Conservation (phyloP, 176 grass and related monocot species). For the Cocos nucifera region DNA sequence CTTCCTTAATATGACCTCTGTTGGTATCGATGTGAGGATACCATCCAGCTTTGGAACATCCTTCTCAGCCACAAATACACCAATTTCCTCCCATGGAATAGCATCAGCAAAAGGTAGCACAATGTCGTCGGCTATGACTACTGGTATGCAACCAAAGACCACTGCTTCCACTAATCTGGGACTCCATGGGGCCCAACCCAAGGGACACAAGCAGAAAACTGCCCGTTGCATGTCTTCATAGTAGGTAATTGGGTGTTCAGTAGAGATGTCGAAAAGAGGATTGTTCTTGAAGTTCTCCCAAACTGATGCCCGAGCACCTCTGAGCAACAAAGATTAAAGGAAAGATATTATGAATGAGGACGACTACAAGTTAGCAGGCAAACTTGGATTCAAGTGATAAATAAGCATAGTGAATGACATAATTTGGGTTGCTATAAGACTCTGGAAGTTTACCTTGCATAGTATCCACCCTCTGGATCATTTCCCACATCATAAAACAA, state of each 20-base stretch:
- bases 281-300: constrained; percentile 99
- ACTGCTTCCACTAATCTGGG: constrained; percentile 87
- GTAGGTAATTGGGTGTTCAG: constrained; percentile 83
- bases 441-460: constrained; percentile 52
- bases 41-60: constrained; percentile 74
- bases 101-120: constrained; percentile 92
- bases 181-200: constrained; percentile 98
- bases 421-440: not conserved
- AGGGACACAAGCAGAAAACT: constrained; percentile 83
- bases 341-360: no score
- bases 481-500: constrained; percentile 94
- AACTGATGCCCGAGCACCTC: constrained; percentile 74
- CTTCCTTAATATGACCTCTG: constrained; percentile 82
- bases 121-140: constrained; percentile 90
- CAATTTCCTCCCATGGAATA: constrained; percentile 93
- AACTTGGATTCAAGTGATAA: no score
- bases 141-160: constrained; percentile 88
- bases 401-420: no score
- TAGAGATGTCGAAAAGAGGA: constrained; percentile 85
- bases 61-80: constrained; percentile 82
- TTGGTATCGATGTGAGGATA: constrained; percentile 83
- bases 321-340: constrained; percentile 18
- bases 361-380: no score
- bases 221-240: constrained; percentile 96
- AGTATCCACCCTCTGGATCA: constrained; percentile 91